Conservation (phyloP, 2,329 filamentous ascomycete genomes). For the Neonectria hederae region DNA sequence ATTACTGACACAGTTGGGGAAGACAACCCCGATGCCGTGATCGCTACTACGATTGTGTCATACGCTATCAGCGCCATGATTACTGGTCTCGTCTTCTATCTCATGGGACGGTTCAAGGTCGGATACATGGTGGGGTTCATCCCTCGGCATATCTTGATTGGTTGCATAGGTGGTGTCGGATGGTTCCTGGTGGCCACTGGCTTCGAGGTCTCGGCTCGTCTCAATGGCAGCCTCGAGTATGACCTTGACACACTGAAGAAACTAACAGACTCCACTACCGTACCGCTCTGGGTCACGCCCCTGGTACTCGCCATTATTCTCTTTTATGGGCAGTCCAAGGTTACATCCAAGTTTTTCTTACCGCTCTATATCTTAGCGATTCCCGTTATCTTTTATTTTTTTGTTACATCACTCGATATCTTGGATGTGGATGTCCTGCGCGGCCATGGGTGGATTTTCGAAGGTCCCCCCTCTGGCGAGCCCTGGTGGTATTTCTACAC, state of each 20-base stretch:
- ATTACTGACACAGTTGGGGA: slow-evolving; percentile 83
- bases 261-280: slow-evolving; percentile 76
- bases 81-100: slow-evolving; percentile 90
- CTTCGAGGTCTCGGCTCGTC: slow-evolving; percentile 89
- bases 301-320: slow-evolving; percentile 79
- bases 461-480: slow-evolving; percentile 82
- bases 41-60: slow-evolving; percentile 92
- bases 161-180: slow-evolving; percentile 96
- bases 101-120: slow-evolving; percentile 86
- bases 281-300: slow-evolving; percentile 85
- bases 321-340: slow-evolving; percentile 78
- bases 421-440: slow-evolving; percentile 75
- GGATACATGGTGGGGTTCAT: slow-evolving; percentile 97
- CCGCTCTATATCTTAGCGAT: slow-evolving; percentile 87
- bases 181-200: slow-evolving; percentile 94
- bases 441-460: slow-evolving; percentile 87
- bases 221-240: slow-evolving; percentile 87
- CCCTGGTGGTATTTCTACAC: slow-evolving; percentile 99
- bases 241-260: slow-evolving; percentile 78
- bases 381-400: slow-evolving; percentile 79
- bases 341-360: slow-evolving; percentile 85
- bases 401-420: slow-evolving; percentile 74
- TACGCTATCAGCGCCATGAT: slow-evolving; percentile 91
- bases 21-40: slow-evolving; percentile 83
- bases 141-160: slow-evolving; percentile 93